Base-by-base conservation (phyloP, 306 rosid species). In the Gastrolobium villosum region DNA sequence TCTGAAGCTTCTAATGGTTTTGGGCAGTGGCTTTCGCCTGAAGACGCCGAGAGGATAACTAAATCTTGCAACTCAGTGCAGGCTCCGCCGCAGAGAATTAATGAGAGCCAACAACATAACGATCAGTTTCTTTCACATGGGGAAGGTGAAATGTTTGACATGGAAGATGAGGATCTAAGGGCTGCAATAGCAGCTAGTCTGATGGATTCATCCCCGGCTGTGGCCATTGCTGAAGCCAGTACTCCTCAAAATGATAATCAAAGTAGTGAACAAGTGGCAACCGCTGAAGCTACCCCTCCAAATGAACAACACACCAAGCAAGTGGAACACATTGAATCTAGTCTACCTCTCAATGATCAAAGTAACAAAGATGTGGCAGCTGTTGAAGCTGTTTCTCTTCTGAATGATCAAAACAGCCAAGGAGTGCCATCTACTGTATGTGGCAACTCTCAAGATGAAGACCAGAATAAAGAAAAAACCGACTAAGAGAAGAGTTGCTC, bases 11-110 rank as follows among this genome's bases (percentile, higher is more conserved):
- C 94, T 37, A 91, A 96, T 36, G 99, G 96, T 60, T 96, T 90
- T 4, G 99, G 99, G 14, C 99, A 93, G 81, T 96, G 99, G 99
- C 89, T 93, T 61, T 87, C 86, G 35, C 99, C 98, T 3, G 99
- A 93, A 79, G 99, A 96, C 70, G 99, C 99, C 5, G 98, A 96
- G 76, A 87, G 98, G 80, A 91, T 96, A 77, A 93, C 88, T 30
- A 96, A 93, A 84, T 96, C 99, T 61, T 88, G 97, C 86, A 90
- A 88, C 88, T 76, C 90, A 15, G 83, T 87, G 15, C 94, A 84
- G 84, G 89, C 86, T 63, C 88, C 93, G 3, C 84, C 85, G 20
- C 88, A 72, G 79, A 73, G 82, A 78, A 65, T 54, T n/a, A 74
- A 75, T 44, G 83, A 43, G 75, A 72, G 70, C 48, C 89, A 79